Evolutionary conservation across 2,329 filamentous ascomycete species (phyloP).

Genomic region (Beauveria sp.): DNA sequence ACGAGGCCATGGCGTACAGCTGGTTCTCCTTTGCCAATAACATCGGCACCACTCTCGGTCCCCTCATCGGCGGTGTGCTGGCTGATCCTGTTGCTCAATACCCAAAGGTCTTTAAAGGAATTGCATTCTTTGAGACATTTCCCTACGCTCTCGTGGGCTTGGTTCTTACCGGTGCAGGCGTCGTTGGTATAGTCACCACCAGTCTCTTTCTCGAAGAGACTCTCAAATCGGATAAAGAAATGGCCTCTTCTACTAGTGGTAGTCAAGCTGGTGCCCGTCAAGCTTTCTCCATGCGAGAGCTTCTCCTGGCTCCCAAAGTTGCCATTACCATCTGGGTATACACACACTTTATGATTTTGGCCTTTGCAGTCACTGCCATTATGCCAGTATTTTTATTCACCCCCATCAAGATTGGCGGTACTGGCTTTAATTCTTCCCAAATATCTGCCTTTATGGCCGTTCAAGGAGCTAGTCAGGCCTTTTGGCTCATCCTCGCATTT

Average conservation of each 20-base stretch:
- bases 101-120: constrained; percentile 40
- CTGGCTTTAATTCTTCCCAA: constrained; percentile 51
- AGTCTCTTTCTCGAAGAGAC: constrained; percentile 58
- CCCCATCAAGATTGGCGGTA: constrained; percentile 52
- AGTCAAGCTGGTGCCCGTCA: not conserved
- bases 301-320: constrained; percentile 59
- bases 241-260: constrained; percentile 17
- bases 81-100: constrained; percentile 61
- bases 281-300: constrained; percentile 21
- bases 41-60: constrained; percentile 65
- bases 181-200: constrained; percentile 43
- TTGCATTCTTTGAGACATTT: constrained; percentile 39
- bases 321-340: constrained; percentile 58
- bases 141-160: constrained; percentile 50
- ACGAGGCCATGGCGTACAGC: constrained; percentile 66
- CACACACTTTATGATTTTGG: constrained; percentile 59
- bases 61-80: constrained; percentile 62
- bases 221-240: constrained; percentile 24
- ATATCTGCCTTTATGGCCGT: constrained; percentile 61
- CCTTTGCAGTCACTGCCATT: constrained; percentile 64
- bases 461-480: constrained; percentile 57
- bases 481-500: constrained; percentile 66
- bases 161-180: constrained; percentile 46
- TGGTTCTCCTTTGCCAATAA: constrained; percentile 72
- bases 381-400: constrained; percentile 63